A percentile compares a stretch with the other conserved stretches of the same genome.
These are phyloP conservation scores for Ilyonectria sp. DNA, from an alignment of 2,329 filamentous ascomycete genomes.

Conservation along the genomic window DNA sequence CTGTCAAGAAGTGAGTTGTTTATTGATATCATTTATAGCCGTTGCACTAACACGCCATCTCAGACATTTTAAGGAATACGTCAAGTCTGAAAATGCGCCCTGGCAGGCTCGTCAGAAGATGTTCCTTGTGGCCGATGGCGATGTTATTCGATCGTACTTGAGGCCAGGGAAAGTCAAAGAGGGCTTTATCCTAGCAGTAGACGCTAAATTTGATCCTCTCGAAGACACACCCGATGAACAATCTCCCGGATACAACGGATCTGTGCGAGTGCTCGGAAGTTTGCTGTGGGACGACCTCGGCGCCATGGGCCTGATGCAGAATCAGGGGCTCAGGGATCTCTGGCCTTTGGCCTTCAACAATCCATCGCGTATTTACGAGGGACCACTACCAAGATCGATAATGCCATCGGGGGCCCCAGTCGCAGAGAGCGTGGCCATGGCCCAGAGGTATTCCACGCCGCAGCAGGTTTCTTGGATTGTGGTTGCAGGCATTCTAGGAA, in stretches of 20 bases:
- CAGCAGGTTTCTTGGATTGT: not conserved
- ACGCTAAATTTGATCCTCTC: not conserved
- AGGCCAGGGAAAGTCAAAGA: not conserved
- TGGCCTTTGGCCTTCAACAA: not conserved
- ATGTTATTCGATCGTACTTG: not conserved
- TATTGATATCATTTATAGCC: too few species aligned
- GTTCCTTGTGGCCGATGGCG: not conserved
- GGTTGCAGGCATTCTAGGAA: not conserved
- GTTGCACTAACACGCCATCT: not conserved
- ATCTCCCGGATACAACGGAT: not conserved
- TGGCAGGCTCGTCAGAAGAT: not conserved
- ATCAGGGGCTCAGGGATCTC: not conserved
- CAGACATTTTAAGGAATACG: not conserved
- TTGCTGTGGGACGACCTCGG: slow-evolving; percentile 3
- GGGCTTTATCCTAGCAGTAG: not conserved
- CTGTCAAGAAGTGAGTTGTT: not conserved
- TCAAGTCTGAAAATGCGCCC: not conserved
- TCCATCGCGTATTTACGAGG: not conserved
- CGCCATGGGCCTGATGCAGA: not conserved
- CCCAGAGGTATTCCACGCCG: not conserved
- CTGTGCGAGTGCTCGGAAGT: not conserved
- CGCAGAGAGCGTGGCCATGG: not conserved
- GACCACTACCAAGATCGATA: not conserved
- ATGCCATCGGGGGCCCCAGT: not conserved
- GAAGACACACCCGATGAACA: accelerated